A percentile compares a stretch with the other conserved stretches of the same genome.
Evolutionary conservation across 352 stramenopile species (phyloP).

Genomic region (Blastocystis sp.): DNA sequence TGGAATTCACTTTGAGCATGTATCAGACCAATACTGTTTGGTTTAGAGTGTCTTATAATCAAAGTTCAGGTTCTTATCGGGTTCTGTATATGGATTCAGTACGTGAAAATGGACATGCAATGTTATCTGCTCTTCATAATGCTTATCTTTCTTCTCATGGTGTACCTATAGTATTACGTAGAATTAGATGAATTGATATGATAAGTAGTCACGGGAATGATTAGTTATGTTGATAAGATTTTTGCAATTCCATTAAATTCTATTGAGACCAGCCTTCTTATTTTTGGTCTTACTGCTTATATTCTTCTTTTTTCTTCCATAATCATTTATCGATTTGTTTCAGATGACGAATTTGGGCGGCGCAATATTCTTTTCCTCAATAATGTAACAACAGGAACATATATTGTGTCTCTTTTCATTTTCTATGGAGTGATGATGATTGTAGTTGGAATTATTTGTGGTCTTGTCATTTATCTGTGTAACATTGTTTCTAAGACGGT

Average conservation of each 20-base stretch:
- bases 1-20: too few relatives aligned
- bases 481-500: neutral
- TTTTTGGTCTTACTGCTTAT: neutral
- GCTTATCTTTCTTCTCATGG: too few relatives aligned
- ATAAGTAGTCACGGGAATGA: neutral
- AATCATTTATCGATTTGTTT: neutral
- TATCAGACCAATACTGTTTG: too few relatives aligned
- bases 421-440: neutral
- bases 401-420: neutral
- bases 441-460: neutral
- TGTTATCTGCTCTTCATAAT: too few relatives aligned
- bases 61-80: too few relatives aligned
- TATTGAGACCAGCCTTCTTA: neutral
- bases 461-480: neutral
- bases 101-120: too few relatives aligned
- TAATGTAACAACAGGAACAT: neutral
- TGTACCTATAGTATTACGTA: neutral
- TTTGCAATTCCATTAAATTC: neutral
- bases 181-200: neutral
- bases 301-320: neutral
- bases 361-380: slow-evolving; percentile 4
- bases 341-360: neutral
- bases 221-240: neutral
- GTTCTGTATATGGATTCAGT: too few relatives aligned
- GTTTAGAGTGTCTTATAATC: too few relatives aligned